phyloP scores from a whole-genome alignment of 148 eudicot genomes.

The Heliosperma pusillum region DNA sequence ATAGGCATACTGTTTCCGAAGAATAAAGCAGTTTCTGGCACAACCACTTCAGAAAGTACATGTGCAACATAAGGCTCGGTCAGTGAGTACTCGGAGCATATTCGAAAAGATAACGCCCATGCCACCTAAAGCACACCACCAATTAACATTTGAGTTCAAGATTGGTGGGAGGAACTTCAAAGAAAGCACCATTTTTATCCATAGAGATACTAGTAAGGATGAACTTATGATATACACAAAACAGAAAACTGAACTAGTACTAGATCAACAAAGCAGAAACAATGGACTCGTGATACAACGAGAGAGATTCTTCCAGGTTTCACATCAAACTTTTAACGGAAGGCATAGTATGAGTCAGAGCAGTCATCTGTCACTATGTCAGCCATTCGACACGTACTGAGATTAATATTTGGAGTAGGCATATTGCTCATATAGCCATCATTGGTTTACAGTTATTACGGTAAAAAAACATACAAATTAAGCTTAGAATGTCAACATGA shows the following conservation, averaged over 20 bases:
- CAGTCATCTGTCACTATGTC: too few relatives aligned
- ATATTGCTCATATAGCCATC: neutral
- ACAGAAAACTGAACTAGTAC: neutral
- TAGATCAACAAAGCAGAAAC: neutral
- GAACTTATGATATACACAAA: neutral
- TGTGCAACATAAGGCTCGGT: slow-evolving; percentile 81
- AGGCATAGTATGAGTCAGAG: neutral
- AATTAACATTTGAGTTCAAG: slow-evolving; percentile 14
- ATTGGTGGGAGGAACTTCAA: neutral
- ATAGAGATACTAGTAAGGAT: neutral
- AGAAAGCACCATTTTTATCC: neutral
- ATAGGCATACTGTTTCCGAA: slow-evolving; percentile 93
- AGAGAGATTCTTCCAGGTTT: neutral
- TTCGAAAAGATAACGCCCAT: slow-evolving; percentile 62
- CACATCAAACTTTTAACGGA: neutral
- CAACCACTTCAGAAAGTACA: slow-evolving; percentile 47
- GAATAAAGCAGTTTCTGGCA: slow-evolving; percentile 68
- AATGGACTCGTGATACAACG: neutral
- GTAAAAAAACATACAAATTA: neutral
- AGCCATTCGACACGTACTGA: too few relatives aligned
- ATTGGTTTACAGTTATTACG: neutral
- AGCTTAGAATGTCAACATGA: neutral
- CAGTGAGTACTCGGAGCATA: slow-evolving; percentile 50
- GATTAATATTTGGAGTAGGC: neutral
- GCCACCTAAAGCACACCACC: slow-evolving; percentile 52